Evolutionary conservation across 257 asterid species (phyloP).

Genomic region (Coffea canephora): DNA sequence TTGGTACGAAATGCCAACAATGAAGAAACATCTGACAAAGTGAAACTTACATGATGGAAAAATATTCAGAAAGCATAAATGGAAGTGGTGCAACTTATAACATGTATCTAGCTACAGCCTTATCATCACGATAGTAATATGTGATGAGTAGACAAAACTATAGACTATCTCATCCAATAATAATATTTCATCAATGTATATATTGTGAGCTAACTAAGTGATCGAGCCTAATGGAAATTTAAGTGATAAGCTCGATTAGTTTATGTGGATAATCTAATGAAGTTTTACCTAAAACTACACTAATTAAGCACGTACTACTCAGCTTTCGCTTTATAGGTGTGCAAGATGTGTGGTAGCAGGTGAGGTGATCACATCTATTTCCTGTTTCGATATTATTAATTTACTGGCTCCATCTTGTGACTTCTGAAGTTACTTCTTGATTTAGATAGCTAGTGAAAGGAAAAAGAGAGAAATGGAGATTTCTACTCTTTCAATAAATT

Average conservation of each 20-base stretch:
- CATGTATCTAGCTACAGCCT: neutral
- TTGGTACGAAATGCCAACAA: constrained; percentile 6
- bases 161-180: constrained; percentile 12
- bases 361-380: constrained; percentile 19
- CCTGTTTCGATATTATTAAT: neutral
- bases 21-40: constrained; percentile 18
- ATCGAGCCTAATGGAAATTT: constrained; percentile 14
- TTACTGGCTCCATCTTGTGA: neutral
- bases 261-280: constrained; percentile 6
- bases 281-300: constrained; percentile 22
- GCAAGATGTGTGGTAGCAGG: constrained; percentile 18
- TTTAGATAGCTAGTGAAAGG: neutral
- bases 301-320: constrained; percentile 3
- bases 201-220: constrained; percentile 6
- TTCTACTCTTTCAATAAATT: neutral
- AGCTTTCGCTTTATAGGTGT: constrained; percentile 24
- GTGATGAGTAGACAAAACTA: constrained; percentile 8
- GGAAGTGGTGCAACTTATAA: constrained; percentile 21
- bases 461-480: neutral
- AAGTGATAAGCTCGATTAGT: constrained; percentile 9
- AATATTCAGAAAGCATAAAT: constrained; percentile 6
- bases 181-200: constrained; percentile 1
- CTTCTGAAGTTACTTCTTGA: neutral
- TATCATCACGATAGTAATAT: neutral
- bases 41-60: constrained; percentile 14